A percentile compares a stretch with the other conserved stretches of the same genome.
Evolutionary conservation across 83 land plant genomes (phyloP).

Genomic region (Picea abies): DNA sequence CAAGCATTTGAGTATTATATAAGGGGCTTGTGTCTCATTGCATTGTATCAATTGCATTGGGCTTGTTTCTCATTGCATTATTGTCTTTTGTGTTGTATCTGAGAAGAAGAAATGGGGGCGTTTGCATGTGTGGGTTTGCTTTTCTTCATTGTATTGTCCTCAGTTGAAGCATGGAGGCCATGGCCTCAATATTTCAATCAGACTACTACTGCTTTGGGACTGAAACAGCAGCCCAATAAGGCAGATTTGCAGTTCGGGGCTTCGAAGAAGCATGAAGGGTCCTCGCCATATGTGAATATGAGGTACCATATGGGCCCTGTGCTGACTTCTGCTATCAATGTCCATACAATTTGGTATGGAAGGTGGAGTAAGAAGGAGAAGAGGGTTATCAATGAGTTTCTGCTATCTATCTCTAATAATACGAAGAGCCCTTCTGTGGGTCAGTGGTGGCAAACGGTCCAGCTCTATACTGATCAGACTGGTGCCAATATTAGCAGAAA

Average conservation of each 20-base stretch:
- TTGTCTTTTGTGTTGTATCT: no score
- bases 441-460: constrained; percentile 84
- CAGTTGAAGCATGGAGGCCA: no score
- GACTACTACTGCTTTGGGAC: no score
- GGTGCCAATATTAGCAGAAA: constrained; percentile 58
- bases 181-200: no score
- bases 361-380: constrained; percentile 46
- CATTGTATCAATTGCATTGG: no score
- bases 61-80: no score
- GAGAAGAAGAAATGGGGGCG: no score
- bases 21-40: no score
- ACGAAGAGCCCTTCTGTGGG: constrained; percentile 44
- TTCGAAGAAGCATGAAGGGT: constrained; percentile 61
- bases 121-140: no score
- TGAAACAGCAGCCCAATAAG: no score
- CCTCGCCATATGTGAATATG: constrained; percentile 61
- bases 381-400: constrained; percentile 68
- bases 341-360: constrained; percentile 93
- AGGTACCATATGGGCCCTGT: constrained; percentile 99
- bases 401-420: constrained; percentile 63
- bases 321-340: constrained; percentile 70
- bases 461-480: constrained; percentile 88
- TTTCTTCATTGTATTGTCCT: no score
- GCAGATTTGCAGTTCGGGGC: constrained; percentile 1
- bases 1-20: no score